Conservation (phyloP, 352 stramenopile species). For the Albugo laibachii region DNA sequence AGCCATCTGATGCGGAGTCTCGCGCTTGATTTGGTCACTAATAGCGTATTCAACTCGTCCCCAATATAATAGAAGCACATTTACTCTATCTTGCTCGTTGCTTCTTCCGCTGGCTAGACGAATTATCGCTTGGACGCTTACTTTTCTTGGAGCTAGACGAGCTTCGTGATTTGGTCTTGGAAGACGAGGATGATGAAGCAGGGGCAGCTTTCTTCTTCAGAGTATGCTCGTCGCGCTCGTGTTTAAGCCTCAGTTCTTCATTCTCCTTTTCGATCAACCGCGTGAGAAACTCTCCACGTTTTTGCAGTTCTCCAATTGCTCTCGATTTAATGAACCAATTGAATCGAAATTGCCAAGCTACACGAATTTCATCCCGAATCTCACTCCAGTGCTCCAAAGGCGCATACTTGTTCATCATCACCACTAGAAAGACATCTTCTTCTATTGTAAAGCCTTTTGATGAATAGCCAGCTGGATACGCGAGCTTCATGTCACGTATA, state of each 20-base stretch:
- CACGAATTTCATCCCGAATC: constrained; percentile 95
- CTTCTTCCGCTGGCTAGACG: too few species aligned
- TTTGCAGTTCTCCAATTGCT: constrained; percentile 93
- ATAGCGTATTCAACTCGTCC: too few species aligned
- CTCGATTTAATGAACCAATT: constrained; percentile 99
- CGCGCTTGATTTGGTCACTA: too few species aligned
- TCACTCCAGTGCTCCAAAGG: constrained; percentile 91
- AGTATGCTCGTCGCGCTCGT: constrained; percentile 48
- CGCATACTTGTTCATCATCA: constrained; percentile 97
- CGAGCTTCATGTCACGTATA: constrained; percentile 73
- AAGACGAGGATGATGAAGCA: constrained; percentile 18
- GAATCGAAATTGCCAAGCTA: constrained; percentile 97
- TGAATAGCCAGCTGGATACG: constrained; percentile 81
- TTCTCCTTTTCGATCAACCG: constrained; percentile 90
- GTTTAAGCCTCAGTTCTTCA: constrained; percentile 67
- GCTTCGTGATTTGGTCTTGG: constrained; percentile 7
- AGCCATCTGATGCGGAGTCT: too few species aligned
- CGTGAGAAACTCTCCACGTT: constrained; percentile 90
- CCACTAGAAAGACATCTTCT: constrained; percentile 96
- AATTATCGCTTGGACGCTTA: constrained; percentile 13
- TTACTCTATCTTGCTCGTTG: too few species aligned
- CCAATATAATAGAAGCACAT: too few species aligned
- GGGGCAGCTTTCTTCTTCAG: constrained; percentile 65
- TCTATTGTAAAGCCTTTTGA: constrained; percentile 92
- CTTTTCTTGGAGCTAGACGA: constrained; percentile 40